Evolutionary conservation across 768 basidiomycete genomes (phyloP).

Genomic region (Russula olivacea): DNA sequence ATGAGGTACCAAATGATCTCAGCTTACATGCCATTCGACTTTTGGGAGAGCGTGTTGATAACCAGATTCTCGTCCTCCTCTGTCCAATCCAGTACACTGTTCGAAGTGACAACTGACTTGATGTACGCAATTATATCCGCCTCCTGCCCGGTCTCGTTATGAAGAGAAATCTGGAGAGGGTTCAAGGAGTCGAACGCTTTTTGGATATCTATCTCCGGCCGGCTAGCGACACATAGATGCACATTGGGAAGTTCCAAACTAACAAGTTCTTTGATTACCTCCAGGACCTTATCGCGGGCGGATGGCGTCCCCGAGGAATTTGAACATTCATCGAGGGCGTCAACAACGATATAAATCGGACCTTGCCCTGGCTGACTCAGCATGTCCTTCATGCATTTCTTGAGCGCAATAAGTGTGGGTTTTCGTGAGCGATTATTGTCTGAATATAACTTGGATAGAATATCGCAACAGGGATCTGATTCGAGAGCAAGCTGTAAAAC

Average conservation of each 20-base stretch:
- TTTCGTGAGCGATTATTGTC: not conserved
- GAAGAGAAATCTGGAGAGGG: not conserved
- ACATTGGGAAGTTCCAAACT: not conserved
- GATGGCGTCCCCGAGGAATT: not conserved
- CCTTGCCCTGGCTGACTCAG: not conserved
- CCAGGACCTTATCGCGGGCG: constrained; percentile 1
- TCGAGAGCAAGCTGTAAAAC: not conserved
- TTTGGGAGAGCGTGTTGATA: not conserved
- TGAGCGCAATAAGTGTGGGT: not conserved
- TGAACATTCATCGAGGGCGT: constrained; percentile 8
- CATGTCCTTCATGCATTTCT: not conserved
- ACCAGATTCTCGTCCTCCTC: not conserved
- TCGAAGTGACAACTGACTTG: not conserved
- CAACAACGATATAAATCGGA: not conserved
- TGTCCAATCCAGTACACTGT: constrained; percentile 10
- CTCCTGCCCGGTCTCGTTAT: not conserved
- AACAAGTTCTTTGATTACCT: not conserved
- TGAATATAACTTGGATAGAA: constrained; percentile 5
- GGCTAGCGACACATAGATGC: not conserved
- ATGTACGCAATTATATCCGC: not conserved
- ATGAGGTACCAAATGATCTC: too few relatives aligned
- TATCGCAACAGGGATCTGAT: not conserved
- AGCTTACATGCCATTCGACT: constrained; percentile 15
- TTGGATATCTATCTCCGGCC: not conserved
- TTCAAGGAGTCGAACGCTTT: not conserved